A percentile compares a stretch with the other conserved stretches of the same genome.
These are phyloP conservation scores for Penicillium sp. DNA, from an alignment of 2,329 filamentous ascomycete species.

Conservation along the genomic window DNA sequence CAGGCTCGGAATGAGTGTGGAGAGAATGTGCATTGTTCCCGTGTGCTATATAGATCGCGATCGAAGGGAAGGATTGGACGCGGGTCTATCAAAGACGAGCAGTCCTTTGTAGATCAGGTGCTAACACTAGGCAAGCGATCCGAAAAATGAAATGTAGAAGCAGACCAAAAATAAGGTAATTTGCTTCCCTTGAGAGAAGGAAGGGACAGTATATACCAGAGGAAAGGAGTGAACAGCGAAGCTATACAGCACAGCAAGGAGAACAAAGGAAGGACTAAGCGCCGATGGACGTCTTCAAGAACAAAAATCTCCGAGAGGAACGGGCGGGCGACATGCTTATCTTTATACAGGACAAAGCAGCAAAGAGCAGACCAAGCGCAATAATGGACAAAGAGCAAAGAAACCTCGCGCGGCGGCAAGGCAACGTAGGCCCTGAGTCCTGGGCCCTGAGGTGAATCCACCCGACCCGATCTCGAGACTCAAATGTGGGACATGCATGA, in stretches of 20 bases:
- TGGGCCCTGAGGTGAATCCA: slow-evolving; percentile 20
- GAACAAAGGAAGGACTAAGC: slow-evolving; percentile 20
- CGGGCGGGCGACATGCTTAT: neutral
- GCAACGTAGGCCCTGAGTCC: slow-evolving; percentile 3
- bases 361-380: neutral
- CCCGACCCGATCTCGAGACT: slow-evolving; percentile 30
- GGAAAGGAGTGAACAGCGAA: slow-evolving; percentile 16
- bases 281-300: slow-evolving; percentile 5
- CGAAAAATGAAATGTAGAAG: slow-evolving; percentile 12
- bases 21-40: slow-evolving; percentile 30
- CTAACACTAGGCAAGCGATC: slow-evolving; percentile 3
- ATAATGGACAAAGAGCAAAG: slow-evolving; percentile 8
- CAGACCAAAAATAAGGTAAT: slow-evolving; percentile 1
- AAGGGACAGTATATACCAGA: slow-evolving; percentile 13
- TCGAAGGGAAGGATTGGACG: slow-evolving; percentile 7
- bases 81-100: slow-evolving; percentile 20
- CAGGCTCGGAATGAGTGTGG: slow-evolving; percentile 30
- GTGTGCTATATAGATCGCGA: slow-evolving; percentile 5
- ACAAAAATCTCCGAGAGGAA: slow-evolving; percentile 11
- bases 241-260: slow-evolving; percentile 4
- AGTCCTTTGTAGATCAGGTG: slow-evolving; percentile 5
- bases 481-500: slow-evolving; percentile 19
- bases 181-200: slow-evolving; percentile 9
- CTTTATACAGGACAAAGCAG: slow-evolving; percentile 6
- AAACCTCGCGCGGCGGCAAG: slow-evolving; percentile 17